phyloP scores from a whole-genome alignment of 2,329 filamentous ascomycete genomes.

The Fusarium tricinctum region DNA sequence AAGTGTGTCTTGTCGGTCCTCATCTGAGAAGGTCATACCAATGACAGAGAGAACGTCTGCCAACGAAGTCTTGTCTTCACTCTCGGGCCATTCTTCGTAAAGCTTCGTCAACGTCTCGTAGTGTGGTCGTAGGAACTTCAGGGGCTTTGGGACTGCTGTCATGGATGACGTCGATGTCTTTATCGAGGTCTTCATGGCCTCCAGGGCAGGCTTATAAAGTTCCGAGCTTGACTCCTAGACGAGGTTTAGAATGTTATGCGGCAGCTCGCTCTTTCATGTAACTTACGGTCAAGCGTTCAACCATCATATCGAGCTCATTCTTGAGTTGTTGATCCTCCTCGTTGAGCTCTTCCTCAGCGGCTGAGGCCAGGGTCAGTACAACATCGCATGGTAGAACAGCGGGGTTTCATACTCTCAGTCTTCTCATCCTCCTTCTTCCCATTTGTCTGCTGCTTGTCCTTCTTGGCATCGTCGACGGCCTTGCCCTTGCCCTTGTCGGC shows the following conservation, averaged over 20 bases:
- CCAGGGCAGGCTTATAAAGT: slow-evolving; percentile 91
- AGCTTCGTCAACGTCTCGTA: slow-evolving; percentile 90
- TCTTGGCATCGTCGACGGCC: slow-evolving; percentile 78
- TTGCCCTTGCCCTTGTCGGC: slow-evolving; percentile 98
- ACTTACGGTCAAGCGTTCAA: slow-evolving; percentile 89
- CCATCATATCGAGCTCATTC: slow-evolving; percentile 96
- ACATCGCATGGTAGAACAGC: slow-evolving; percentile 22
- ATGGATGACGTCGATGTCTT: slow-evolving; percentile 99
- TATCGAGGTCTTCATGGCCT: slow-evolving; percentile 98
- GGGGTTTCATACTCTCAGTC: slow-evolving; percentile 59
- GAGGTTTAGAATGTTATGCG: slow-evolving; percentile 31
- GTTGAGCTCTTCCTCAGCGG: slow-evolving; percentile 84
- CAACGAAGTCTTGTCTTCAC: slow-evolving; percentile 88
- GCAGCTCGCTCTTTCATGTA: background rate
- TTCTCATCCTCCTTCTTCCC: slow-evolving; percentile 83
- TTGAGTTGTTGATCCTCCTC: slow-evolving; percentile 99
- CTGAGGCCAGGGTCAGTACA: slow-evolving; percentile 48
- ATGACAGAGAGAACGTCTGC: slow-evolving; percentile 97
- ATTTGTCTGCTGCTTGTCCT: slow-evolving; percentile 77
- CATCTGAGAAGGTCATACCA: slow-evolving; percentile 98
- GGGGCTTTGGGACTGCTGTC: slow-evolving; percentile 97
- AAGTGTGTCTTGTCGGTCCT: slow-evolving; percentile 94
- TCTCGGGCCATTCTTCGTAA: slow-evolving; percentile 89
- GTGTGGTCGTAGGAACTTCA: slow-evolving; percentile 97
- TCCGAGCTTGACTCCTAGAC: slow-evolving; percentile 83